Evolutionary conservation across 2,329 filamentous ascomycete genomes (phyloP).

Genomic region (Talaromyces marneffei): DNA sequence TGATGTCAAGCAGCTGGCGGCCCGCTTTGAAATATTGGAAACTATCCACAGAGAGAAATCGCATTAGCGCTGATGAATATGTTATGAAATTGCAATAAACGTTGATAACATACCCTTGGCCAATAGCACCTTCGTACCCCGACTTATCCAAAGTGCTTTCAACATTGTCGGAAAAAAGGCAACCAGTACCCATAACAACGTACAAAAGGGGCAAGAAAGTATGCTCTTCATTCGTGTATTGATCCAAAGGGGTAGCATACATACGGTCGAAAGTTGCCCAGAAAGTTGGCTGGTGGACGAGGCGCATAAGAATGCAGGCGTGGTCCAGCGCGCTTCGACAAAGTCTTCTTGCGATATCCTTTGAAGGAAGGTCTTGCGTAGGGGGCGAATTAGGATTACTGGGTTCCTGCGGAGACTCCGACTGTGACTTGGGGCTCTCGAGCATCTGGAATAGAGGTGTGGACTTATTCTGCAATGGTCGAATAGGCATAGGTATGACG

Average conservation of each 20-base stretch:
- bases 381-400: constrained; percentile 38
- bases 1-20: constrained; percentile 57
- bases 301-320: constrained; percentile 59
- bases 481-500: constrained; percentile 55
- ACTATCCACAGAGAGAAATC: constrained; percentile 38
- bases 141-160: constrained; percentile 45
- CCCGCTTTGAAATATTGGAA: constrained; percentile 69
- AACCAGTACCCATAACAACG: constrained; percentile 64
- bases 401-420: constrained; percentile 59
- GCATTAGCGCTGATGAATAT: constrained; percentile 5
- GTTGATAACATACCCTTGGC: constrained; percentile 47
- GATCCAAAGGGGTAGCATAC: constrained; percentile 63
- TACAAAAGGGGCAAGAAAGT: constrained; percentile 66
- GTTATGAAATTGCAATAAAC: neutral
- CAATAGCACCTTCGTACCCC: constrained; percentile 47
- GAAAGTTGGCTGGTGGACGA: constrained; percentile 77
- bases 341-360: constrained; percentile 50
- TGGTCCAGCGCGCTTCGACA: constrained; percentile 58
- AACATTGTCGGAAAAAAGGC: constrained; percentile 58
- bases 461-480: constrained; percentile 48
- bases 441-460: constrained; percentile 54
- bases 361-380: constrained; percentile 63
- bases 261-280: constrained; percentile 70
- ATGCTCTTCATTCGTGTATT: constrained; percentile 59
- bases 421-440: constrained; percentile 62